Base-by-base conservation (phyloP, 1,139 yeast genomes). In the Candida albicans region DNA sequence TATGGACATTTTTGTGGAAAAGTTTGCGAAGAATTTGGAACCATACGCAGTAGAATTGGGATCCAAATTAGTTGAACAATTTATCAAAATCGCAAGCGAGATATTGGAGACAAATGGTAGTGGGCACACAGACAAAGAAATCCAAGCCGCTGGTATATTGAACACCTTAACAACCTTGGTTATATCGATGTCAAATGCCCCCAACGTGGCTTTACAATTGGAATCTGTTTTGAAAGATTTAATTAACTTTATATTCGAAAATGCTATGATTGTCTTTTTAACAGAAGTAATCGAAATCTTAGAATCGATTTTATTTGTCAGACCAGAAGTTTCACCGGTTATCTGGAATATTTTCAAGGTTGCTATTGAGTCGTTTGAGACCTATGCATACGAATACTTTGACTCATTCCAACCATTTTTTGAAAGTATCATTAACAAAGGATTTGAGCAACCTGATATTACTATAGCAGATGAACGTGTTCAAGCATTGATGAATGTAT, bases 1-100 rank as follows among this genome's bases (percentile, higher is more conserved):
- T 3, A 79, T 80, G 81, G 84, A 79, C 47, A 70, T 73, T 12
- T 75, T 79, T 54, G 84, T 79, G 8, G 76, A 76, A 44, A 74
- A 69, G 50, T 79, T 78, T 53, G 73, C 82, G 2, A 60, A 64
- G 31, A 75, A 77, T 54, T 67, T 79, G 48, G 82, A 77, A 53
- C 84, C 84, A 6, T 79, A 75, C 56, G 81, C 82, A 15, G 59
- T 66, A 13, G 79, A 79, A 52, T 67, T 79, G 49, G 67, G 80
- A 2, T 47, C 67, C 10, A 75, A 73, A 49, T 67, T 79, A 54
- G 71, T 68, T 11, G 70, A 70, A 29, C 82, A 79, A 52, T 79
- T 79, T 52, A 50, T 74, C 35, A 61, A 59, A 32, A 52, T 75
- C 40, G 80, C 79, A 2, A 57, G 65, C 42, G 82, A 77, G 33